phyloP scores from a whole-genome alignment of 2,329 filamentous ascomycete species.

The Alternaria angustiovoidea region DNA sequence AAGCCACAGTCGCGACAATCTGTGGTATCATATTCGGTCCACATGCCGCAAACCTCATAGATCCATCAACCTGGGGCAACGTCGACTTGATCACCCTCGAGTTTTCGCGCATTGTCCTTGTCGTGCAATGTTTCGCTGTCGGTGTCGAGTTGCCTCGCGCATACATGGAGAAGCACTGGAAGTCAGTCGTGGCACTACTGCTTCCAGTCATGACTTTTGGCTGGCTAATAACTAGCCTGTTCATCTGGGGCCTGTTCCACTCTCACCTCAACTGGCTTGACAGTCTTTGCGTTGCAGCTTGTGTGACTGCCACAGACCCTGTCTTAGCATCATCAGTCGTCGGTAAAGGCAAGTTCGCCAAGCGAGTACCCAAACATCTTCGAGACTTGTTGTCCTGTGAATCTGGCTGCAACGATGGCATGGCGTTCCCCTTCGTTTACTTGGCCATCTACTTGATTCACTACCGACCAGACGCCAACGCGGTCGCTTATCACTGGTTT shows the following conservation, averaged over 20 bases:
- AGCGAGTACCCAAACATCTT: conserved; percentile 96
- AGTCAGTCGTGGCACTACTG: conserved; percentile 84
- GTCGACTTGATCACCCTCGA: conserved; percentile 87
- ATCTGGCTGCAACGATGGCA: conserved; percentile 98
- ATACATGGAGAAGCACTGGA: conserved; percentile 99
- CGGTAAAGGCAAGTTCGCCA: conserved; percentile 98
- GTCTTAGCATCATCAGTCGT: conserved; percentile 97
- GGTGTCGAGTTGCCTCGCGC: conserved; percentile 89
- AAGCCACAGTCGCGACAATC: conserved; percentile 91
- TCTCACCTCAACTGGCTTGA: conserved; percentile 85
- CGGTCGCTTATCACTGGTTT: conserved; percentile 86
- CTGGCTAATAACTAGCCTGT: conserved; percentile 90
- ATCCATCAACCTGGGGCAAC: conserved; percentile 79
- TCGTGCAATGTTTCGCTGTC: conserved; percentile 91
- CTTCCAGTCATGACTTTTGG: conserved; percentile 97
- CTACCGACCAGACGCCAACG: conserved; percentile 72
- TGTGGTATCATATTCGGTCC: conserved; percentile 91
- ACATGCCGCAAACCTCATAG: conserved; percentile 80
- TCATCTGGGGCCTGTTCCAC: conserved; percentile 89
- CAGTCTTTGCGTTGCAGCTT: conserved; percentile 85
- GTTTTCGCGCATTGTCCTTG: conserved; percentile 86
- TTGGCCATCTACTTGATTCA: conserved; percentile 88
- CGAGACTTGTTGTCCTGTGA: conserved; percentile 94
- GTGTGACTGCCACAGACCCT: conserved; percentile 96
- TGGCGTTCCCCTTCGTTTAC: conserved; percentile 99